Evolutionary conservation across 208 protist genomes (phyloP), one percentile per base, ranked within the genome.

Genomic region (Leishmania braziliensis): DNA sequence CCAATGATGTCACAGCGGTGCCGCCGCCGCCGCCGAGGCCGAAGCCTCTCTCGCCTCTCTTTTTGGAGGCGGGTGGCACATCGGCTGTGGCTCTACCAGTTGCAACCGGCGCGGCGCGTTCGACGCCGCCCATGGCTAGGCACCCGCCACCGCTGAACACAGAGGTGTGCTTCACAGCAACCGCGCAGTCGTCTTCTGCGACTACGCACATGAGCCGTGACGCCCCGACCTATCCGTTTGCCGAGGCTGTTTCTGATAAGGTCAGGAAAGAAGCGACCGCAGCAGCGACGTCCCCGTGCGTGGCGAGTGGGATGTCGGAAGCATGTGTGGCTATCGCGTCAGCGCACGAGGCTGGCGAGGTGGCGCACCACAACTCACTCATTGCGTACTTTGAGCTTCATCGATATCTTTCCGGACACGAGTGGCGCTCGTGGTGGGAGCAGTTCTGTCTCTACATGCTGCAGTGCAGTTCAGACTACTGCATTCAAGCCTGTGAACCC

Each of bases 351-450:
- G 82, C 72, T 23, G 80, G 77, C 46, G 78, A 80, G 9, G 79
- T 86, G 58, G 74, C 74, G 51, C 75, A 82, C 75, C 65, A 54
- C 48, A 79, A 84, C 65, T 48, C 79, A 5, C 66, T 86, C 26
- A 78, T 90, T 29, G 48, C 73, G 43, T 88, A 86, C 56, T 93
- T 95, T 74, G 71, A 83, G 68, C 83, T 81, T 51, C 91, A 95
- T 79, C 83, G 84, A 33, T 82, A 80, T 71, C 84, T 95, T 46
- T 80, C 73, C 23, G 50, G 65, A 8, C 80, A 77, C 62, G 89
- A 85, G 76, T 97, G 93, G 93, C 84, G 83, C 29, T 81, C 75
- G 54, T 97, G 93, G 93, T 94, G 93, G 84, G 90, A 94, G 77
- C 86, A 86, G 53, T 93, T 95, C 70, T 90, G 86, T 60, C 69